Evolutionary conservation across 352 stramenopile species (phyloP), one percentile per base, ranked within the genome.

Genomic region (Phytophthora pseudosyringae): DNA sequence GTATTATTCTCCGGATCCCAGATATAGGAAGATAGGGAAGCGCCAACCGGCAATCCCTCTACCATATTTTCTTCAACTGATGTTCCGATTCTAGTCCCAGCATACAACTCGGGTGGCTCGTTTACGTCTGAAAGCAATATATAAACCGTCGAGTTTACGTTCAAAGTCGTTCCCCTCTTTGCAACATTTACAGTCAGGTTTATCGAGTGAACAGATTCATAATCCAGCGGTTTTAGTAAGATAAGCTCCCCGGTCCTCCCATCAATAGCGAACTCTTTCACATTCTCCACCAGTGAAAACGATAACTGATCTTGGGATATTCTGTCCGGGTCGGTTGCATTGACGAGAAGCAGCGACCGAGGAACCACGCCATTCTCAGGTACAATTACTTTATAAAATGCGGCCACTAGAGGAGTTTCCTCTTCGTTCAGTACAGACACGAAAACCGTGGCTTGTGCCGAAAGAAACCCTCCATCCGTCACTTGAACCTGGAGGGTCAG

Each of bases 1-100:
- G 63, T 80, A 40, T 86, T 67, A 45, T 87, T 89, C 44, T 89
- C 80, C 7, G 80, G 80, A 38, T 87, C 80, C 78, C 78, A 89
- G 2, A 80, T 52, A 33, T 55, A 67, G 1, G 45, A 36, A n/a
- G 54, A 64, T 21, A 89, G 15, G 5, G 63, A 16, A 11, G 60
- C 38, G 13, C 80, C 80, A 35, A 87, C 50, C 6, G 59, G 40
- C 1, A 57, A 28, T 6, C 54, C 68, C 0, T 29, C 11, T 12
- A 16, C 15, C 53, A 60, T 53, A 51, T 74, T 74, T 55, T 74
- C 67, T n/a, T 18, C 7, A 11, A 49, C 43, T 29, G 11, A 3
- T 40, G 57, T 43, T 39, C 57, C 32, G 32, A 69, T 47, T 15
- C 2, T 47, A 16, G 15, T 39, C 4, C 40, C 49, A 35, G 43